Conservation (phyloP, 2,329 filamentous ascomycete genomes). For the Pezicula carpinea region DNA sequence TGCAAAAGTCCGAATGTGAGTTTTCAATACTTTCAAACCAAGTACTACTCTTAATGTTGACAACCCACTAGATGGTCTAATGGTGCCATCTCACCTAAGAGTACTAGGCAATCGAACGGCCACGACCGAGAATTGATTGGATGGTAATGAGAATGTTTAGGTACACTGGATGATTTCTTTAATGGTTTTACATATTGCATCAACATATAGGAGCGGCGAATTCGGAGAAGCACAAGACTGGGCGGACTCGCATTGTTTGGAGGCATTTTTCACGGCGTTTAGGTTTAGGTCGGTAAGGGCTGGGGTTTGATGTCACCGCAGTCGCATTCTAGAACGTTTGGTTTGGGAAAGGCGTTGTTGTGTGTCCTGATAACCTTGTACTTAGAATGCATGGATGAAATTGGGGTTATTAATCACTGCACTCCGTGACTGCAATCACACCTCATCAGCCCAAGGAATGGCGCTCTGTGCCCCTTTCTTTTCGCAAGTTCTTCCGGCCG, state of each 20-base stretch:
- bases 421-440: slow-evolving; percentile 18
- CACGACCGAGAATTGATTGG: slow-evolving; percentile 15
- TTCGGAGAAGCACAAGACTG: slow-evolving; percentile 1
- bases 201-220: slow-evolving; percentile 4
- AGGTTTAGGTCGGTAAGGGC: not conserved
- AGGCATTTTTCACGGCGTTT: slow-evolving; percentile 2
- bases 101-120: slow-evolving; percentile 11
- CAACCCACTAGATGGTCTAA: slow-evolving; percentile 19
- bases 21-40: slow-evolving; percentile 16
- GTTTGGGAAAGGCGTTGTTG: no score
- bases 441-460: slow-evolving; percentile 61
- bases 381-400: not conserved
- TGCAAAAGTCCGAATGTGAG: slow-evolving; percentile 77
- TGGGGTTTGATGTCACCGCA: no score
- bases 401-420: no score
- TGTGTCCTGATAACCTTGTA: no score
- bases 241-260: not conserved
- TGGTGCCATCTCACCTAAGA: slow-evolving; percentile 11
- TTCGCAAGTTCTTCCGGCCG: slow-evolving; percentile 63
- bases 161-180: slow-evolving; percentile 1
- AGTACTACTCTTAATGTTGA: not conserved
- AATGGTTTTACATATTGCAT: slow-evolving; percentile 2
- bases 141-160: slow-evolving; percentile 9
- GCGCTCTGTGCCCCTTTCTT: slow-evolving; percentile 59
- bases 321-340: no score